Evolutionary conservation across 805 yeast genomes (phyloP).

Genomic region (Candida xyloterini): DNA sequence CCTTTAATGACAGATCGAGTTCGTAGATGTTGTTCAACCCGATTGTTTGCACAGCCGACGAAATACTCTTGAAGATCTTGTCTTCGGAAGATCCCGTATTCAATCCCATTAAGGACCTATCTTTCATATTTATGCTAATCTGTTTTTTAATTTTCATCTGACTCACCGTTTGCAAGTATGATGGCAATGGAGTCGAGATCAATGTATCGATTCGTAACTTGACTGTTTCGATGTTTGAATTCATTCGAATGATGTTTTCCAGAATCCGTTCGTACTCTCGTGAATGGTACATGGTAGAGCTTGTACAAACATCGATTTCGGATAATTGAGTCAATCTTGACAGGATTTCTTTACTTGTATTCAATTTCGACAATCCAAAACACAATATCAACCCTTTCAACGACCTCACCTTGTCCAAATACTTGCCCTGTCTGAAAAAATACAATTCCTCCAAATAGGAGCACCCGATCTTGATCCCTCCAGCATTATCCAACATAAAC

Average conservation of each 20-base stretch:
- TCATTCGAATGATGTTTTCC: conserved; percentile 15
- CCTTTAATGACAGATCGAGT: conserved; percentile 17
- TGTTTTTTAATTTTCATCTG: conserved; percentile 16
- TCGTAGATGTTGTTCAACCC: conserved; percentile 16
- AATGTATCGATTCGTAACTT: conserved; percentile 16
- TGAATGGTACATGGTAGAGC: conserved; percentile 21
- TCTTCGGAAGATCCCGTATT: neutral
- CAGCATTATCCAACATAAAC: conserved; percentile 12
- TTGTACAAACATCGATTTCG: conserved; percentile 18
- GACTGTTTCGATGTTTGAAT: conserved; percentile 16
- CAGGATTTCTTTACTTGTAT: conserved; percentile 15
- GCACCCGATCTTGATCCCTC: conserved; percentile 16
- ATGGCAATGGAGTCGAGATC: conserved; percentile 18
- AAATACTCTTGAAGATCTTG: conserved; percentile 12
- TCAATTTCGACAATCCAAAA: conserved; percentile 19
- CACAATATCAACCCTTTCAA: conserved; percentile 17
- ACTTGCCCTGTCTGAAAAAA: conserved; percentile 11
- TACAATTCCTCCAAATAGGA: conserved; percentile 17
- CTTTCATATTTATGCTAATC: conserved; percentile 17
- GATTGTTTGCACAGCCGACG: conserved; percentile 14
- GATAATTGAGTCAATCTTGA: conserved; percentile 12
- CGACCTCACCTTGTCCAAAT: conserved; percentile 13
- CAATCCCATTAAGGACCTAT: conserved; percentile 9
- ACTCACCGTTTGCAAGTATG: conserved; percentile 16
- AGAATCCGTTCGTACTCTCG: conserved; percentile 19